Conservation (phyloP, 2,329 filamentous ascomycete species). For the Leptodontidium sp. region DNA sequence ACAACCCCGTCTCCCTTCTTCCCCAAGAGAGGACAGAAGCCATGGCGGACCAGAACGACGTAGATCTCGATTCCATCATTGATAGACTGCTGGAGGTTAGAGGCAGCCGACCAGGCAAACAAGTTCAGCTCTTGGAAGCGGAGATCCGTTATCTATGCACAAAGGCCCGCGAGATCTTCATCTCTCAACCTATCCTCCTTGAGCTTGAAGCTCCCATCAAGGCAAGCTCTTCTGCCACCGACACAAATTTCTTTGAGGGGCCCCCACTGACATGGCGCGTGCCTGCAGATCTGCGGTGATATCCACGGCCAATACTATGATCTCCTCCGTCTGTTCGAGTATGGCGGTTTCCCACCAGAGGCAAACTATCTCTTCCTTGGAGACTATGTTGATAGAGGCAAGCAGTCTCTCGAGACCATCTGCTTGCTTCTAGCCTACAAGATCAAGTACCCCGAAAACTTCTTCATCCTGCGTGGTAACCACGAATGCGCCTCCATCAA, state of each 20-base stretch:
- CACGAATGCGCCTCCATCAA: slow-evolving; percentile 99
- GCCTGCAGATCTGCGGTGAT: slow-evolving; percentile 89
- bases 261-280: slow-evolving; percentile 21
- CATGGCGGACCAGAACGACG: slow-evolving; percentile 85
- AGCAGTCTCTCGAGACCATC: slow-evolving; percentile 99
- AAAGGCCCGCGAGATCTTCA: slow-evolving; percentile 99
- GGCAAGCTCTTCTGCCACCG: slow-evolving; percentile 60
- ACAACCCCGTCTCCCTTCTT: slow-evolving; percentile 42
- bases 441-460: slow-evolving; percentile 99
- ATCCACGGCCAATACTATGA: slow-evolving; percentile 99
- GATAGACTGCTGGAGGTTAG: slow-evolving; percentile 96
- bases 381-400: slow-evolving; percentile 98
- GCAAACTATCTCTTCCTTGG: slow-evolving; percentile 99
- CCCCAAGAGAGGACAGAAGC: slow-evolving; percentile 47
- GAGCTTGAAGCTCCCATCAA: slow-evolving; percentile 99
- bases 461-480: slow-evolving; percentile 98
- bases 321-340: slow-evolving; percentile 95
- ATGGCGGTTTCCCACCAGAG: slow-evolving; percentile 96
- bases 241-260: neutral
- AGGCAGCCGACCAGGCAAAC: slow-evolving; percentile 97
- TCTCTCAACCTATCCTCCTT: slow-evolving; percentile 96
- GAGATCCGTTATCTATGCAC: slow-evolving; percentile 98
- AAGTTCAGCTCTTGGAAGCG: slow-evolving; percentile 94
- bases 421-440: slow-evolving; percentile 97
- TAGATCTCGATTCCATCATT: slow-evolving; percentile 99